phyloP scores from a whole-genome alignment of 1,284 basidiomycete genomes.

The Omphalotus olearius region DNA sequence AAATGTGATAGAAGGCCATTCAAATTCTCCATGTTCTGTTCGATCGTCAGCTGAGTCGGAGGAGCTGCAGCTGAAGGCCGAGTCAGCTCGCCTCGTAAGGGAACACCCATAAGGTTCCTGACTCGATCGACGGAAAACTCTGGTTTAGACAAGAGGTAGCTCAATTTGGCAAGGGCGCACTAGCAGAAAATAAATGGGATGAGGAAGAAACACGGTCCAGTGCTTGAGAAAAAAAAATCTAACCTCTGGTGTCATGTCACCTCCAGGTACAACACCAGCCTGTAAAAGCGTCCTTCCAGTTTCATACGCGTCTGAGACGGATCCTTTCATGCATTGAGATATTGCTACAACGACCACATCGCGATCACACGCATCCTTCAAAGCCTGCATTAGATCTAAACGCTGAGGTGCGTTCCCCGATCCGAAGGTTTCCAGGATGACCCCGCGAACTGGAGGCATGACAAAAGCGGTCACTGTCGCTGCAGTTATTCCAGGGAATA shows the following conservation, averaged over 20 bases:
- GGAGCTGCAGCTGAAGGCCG: conserved; percentile 35
- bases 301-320: conserved; percentile 79
- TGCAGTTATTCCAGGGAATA: conserved; percentile 85
- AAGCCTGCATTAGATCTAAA: conserved; percentile 58
- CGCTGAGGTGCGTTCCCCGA: conserved; percentile 83
- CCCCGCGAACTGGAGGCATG: conserved; percentile 66
- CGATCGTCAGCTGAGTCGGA: conserved; percentile 37
- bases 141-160: conserved; percentile 84
- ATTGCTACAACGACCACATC: conserved; percentile 90
- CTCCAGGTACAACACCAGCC: conserved; percentile 74
- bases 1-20: conserved; percentile 64
- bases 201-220: neutral
- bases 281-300: conserved; percentile 73
- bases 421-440: conserved; percentile 88
- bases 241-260: conserved; percentile 94
- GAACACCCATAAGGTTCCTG: conserved; percentile 71
- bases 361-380: conserved; percentile 77
- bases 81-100: conserved; percentile 87
- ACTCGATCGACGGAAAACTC: conserved; percentile 69
- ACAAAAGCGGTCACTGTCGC: conserved; percentile 72
- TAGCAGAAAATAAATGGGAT: conserved; percentile 26
- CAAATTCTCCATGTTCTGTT: conserved; percentile 55
- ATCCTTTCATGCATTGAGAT: conserved; percentile 83
- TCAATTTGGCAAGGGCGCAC: conserved; percentile 86
- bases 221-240: neutral